Evolutionary conservation across 2,329 filamentous ascomycete genomes (phyloP).

Genomic region (Ceratocystis albifundus): DNA sequence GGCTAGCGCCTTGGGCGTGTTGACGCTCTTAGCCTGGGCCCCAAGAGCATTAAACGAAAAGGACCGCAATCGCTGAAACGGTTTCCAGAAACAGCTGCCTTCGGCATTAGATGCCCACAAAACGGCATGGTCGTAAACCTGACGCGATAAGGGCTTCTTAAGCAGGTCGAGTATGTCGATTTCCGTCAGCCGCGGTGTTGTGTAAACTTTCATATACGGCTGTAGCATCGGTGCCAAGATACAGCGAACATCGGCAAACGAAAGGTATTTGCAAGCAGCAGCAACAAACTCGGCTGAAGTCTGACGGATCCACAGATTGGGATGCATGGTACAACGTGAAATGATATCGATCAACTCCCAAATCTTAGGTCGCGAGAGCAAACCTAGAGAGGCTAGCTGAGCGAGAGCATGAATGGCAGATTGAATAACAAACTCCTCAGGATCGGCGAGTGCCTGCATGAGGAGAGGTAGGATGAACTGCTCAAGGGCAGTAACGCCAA

Average conservation of each 20-base stretch:
- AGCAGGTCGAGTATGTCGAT: slow-evolving; percentile 66
- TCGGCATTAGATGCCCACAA: slow-evolving; percentile 77
- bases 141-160: slow-evolving; percentile 66
- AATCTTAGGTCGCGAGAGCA: slow-evolving; percentile 71
- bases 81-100: slow-evolving; percentile 77
- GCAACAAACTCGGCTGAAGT: slow-evolving; percentile 75
- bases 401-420: slow-evolving; percentile 79
- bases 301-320: slow-evolving; percentile 90
- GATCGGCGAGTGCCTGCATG: slow-evolving; percentile 85
- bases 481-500: slow-evolving; percentile 80
- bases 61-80: slow-evolving; percentile 53
- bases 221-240: slow-evolving; percentile 69
- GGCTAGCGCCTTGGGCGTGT: slow-evolving; percentile 46
- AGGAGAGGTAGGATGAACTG: slow-evolving; percentile 93
- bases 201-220: slow-evolving; percentile 66
- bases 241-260: slow-evolving; percentile 69
- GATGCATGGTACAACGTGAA: slow-evolving; percentile 79
- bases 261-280: slow-evolving; percentile 61
- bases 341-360: slow-evolving; percentile 83
- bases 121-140: slow-evolving; percentile 73
- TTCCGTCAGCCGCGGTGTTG: slow-evolving; percentile 57
- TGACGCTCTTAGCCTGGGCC: slow-evolving; percentile 39
- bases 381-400: slow-evolving; percentile 73
- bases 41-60: slow-evolving; percentile 47
- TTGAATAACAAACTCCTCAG: slow-evolving; percentile 89